phyloP scores from a whole-genome alignment of 129 eudicot species.

The Helianthus tuberosus region DNA sequence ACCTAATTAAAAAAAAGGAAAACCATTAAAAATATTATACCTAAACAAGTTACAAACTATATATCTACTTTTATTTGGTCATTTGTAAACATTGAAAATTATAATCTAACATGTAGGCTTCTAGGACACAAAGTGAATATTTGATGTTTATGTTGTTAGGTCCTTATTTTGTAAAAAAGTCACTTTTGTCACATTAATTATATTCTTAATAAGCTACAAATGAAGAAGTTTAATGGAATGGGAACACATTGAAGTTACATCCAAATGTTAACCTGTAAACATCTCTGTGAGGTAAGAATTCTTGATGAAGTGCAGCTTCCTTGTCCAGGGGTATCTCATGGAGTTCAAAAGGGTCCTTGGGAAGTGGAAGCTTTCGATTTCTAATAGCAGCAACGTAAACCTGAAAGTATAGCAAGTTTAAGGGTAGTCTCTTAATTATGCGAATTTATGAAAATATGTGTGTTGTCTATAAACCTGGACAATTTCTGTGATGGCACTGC shows the following conservation, averaged over 20 bases:
- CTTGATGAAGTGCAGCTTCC: conserved; percentile 50
- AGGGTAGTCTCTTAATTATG: no score
- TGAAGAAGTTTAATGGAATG: no score
- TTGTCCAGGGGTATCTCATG: conserved; percentile 56
- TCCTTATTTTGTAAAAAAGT: no score
- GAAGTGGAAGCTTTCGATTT: conserved; percentile 65
- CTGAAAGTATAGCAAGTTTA: conserved; percentile 32
- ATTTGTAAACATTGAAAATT: no score
- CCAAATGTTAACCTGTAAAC: conserved; percentile 48
- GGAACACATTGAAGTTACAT: not conserved
- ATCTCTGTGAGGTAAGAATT: conserved; percentile 69
- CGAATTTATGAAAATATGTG: no score
- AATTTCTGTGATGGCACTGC: conserved; percentile 57
- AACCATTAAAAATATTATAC: not conserved
- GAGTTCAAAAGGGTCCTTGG: conserved; percentile 45
- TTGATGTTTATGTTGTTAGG: no score
- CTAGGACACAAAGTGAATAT: no score
- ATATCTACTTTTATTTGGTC: no score
- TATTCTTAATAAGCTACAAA: no score
- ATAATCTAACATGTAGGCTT: no score
- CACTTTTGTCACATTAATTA: no score
- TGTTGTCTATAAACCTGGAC: conserved; percentile 50
- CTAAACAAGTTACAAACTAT: no score
- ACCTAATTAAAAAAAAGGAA: conserved; percentile 39
- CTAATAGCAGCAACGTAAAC: conserved; percentile 69